Evolutionary conservation across 352 stramenopile species (phyloP).

Genomic region (Pythium phragmiticola): DNA sequence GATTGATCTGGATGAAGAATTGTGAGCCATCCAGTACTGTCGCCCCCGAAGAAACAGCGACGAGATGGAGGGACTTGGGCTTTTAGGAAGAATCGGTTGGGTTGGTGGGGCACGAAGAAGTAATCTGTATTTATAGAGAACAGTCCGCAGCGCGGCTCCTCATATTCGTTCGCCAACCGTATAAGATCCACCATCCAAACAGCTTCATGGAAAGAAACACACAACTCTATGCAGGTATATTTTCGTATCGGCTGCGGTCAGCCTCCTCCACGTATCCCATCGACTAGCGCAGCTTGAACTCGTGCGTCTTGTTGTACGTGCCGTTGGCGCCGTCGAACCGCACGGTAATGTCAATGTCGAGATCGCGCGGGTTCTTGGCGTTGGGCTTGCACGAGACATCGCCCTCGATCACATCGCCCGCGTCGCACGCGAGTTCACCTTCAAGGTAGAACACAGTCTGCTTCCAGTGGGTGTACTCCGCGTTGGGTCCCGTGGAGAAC

Average conservation of each 20-base stretch:
- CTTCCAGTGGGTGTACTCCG: conserved; percentile 99
- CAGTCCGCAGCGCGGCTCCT: conserved; percentile 6
- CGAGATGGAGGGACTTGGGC: no score
- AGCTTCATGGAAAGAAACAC: background rate
- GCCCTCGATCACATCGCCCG: conserved; percentile 89
- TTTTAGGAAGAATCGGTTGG: no score
- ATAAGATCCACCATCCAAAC: background rate
- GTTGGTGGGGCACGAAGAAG: background rate
- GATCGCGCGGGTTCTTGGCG: conserved; percentile 90
- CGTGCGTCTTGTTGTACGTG: conserved; percentile 64
- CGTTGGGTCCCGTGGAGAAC: conserved; percentile 94
- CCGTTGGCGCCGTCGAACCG: conserved; percentile 70
- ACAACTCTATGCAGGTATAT: background rate
- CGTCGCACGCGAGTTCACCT: conserved; percentile 76
- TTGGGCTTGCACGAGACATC: conserved; percentile 90
- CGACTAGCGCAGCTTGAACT: conserved; percentile 80
- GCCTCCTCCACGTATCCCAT: background rate
- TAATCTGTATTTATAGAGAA: conserved; percentile 76
- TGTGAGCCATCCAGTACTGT: conserved; percentile 15
- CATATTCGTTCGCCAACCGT: background rate
- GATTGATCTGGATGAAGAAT: conserved; percentile 48
- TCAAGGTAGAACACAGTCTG: conserved; percentile 97
- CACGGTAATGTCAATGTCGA: conserved; percentile 91
- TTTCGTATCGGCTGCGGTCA: background rate
- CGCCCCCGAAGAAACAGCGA: background rate